These are phyloP conservation scores for Penicillium sp. DNA, from an alignment of 2,329 filamentous ascomycete species.

Conservation along the genomic window DNA sequence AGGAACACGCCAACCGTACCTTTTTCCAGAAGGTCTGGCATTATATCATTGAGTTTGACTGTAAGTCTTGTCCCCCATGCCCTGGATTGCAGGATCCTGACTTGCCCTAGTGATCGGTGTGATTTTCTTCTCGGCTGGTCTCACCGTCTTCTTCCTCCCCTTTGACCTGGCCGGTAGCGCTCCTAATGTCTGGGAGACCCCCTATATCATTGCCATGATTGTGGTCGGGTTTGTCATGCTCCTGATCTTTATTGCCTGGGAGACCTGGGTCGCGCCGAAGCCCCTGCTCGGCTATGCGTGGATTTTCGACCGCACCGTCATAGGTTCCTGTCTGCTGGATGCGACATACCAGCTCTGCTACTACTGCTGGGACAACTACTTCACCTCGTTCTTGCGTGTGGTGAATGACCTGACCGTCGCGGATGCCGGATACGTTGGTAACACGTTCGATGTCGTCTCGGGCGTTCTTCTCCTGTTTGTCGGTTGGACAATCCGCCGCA, in stretches of 20 bases:
- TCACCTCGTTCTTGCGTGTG: slow-evolving; percentile 26
- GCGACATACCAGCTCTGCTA: slow-evolving; percentile 32
- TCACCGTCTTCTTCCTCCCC: slow-evolving; percentile 53
- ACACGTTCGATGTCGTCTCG: slow-evolving; percentile 53
- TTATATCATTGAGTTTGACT: slow-evolving; percentile 62
- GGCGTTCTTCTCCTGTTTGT: slow-evolving; percentile 56
- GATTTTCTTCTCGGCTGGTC: slow-evolving; percentile 58
- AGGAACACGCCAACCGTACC: slow-evolving; percentile 45
- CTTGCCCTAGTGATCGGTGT: slow-evolving; percentile 52
- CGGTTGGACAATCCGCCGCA: slow-evolving; percentile 51
- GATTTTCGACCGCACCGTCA: slow-evolving; percentile 27
- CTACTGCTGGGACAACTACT: slow-evolving; percentile 34
- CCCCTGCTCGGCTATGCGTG: slow-evolving; percentile 49
- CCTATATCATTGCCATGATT: slow-evolving; percentile 50
- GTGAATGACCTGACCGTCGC: slow-evolving; percentile 33
- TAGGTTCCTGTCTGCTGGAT: slow-evolving; percentile 31
- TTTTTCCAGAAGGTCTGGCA: slow-evolving; percentile 47
- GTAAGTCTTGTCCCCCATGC: slow-evolving; percentile 27
- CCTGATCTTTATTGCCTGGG: slow-evolving; percentile 53
- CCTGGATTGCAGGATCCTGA: not conserved
- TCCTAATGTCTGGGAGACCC: slow-evolving; percentile 42
- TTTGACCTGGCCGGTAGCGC: slow-evolving; percentile 47
- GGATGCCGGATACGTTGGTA: slow-evolving; percentile 44
- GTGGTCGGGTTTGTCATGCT: slow-evolving; percentile 57
- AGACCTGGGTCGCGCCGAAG: slow-evolving; percentile 49